phyloP scores from a whole-genome alignment of 495 filamentous ascomycete genomes.

The Podospora bellae-mahoneyi region DNA sequence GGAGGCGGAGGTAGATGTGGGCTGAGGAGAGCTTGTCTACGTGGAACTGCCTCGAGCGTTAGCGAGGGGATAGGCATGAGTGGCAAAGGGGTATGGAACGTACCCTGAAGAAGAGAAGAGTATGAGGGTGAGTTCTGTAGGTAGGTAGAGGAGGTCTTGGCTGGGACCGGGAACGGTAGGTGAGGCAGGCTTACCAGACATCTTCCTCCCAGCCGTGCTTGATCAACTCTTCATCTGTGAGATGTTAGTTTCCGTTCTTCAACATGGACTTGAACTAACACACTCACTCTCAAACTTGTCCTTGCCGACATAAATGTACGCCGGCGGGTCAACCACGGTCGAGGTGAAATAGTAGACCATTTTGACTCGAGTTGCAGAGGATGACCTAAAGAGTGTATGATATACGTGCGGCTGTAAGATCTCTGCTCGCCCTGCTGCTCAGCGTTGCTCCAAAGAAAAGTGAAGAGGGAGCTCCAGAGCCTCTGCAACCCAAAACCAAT shows the following conservation, averaged over 20 bases:
- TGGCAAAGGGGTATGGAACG: not conserved
- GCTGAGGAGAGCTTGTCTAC: constrained; percentile 96
- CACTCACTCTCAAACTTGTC: constrained; percentile 95
- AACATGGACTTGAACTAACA: not conserved
- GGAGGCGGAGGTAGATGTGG: constrained; percentile 88
- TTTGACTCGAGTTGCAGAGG: not conserved
- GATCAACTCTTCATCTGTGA: constrained; percentile 89
- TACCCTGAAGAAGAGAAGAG: not conserved
- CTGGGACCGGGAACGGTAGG: not conserved
- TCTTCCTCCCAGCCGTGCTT: constrained; percentile 90
- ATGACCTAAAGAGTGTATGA: constrained; percentile 1
- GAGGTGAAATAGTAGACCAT: constrained; percentile 99
- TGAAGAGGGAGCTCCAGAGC: not conserved
- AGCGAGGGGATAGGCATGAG: not conserved
- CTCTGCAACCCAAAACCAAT: not conserved
- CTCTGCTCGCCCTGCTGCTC: not conserved
- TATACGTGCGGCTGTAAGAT: not conserved
- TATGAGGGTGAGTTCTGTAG: constrained; percentile 1
- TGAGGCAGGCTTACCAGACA: constrained; percentile 67
- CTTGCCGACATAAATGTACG: constrained; percentile 93
- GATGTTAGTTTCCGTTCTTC: constrained; percentile 29
- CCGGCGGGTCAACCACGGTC: constrained; percentile 63
- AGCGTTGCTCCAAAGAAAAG: not conserved
- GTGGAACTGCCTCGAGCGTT: constrained; percentile 65
- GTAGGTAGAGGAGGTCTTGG: not conserved